Base-by-base conservation (phyloP, 306 rosid species). In the Quercus mongolica region DNA sequence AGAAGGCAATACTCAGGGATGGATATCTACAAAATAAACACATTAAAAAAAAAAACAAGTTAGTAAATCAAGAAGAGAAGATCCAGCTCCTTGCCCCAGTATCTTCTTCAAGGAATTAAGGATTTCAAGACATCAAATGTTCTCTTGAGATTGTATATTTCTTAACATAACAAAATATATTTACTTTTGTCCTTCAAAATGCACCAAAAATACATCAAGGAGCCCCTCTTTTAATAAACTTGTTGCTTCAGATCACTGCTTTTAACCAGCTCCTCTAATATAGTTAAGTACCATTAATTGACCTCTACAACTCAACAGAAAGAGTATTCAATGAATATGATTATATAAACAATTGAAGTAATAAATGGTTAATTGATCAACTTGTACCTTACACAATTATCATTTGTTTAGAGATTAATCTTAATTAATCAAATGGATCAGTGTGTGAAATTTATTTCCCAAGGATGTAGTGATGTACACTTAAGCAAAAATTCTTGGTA, bases 171-270 rank as follows among this genome's bases (percentile, higher is more conserved):
- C 18, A 74, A 30, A 33, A 49, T 56, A 58, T 56, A 74, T 52
- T 49, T 31, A 65, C 3, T 74, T 71, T 30, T 38, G 55, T 57
- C 57, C 67, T 78, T 81, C 73, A 71, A 20, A 56, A 23, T 71
- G 67, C 41, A 65, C 80, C 76, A 77, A 78, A 76, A 61, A 77
- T n/a, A 3, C 13, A 4, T 3, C 18, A 15, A 31, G 63, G 69
- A 56, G 76, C 17, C 31, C 33, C n/a, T 25, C 46, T 74, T 76
- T 26, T 74, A 6, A 31, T 23, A 18, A 61, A 61, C 67, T 25
- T 76, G 67, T 83, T 62, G 74, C 74, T 65, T 64, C 12, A 17
- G 44, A 64, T 6, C 10, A 30, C 3, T 64, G 20, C 70, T 15
- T 25, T 17, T 13, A 64, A 10, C 70, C 20, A 64, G 20, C 70